Evolutionary conservation across 2,329 filamentous ascomycete genomes (phyloP).

Genomic region (Calonectria pteridis): DNA sequence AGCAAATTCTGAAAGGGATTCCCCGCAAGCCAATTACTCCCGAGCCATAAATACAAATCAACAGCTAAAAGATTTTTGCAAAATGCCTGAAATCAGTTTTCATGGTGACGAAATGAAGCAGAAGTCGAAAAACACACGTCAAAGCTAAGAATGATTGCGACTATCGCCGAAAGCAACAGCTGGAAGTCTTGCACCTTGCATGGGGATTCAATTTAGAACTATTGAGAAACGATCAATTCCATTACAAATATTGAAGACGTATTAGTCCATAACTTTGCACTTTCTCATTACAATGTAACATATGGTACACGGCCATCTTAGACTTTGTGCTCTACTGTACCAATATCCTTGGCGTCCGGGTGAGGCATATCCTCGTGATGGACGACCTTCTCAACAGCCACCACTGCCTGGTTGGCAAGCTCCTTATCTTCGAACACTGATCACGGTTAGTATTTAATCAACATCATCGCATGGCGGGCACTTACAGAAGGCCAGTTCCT

Average conservation of each 20-base stretch:
- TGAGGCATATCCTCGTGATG: conserved; percentile 18
- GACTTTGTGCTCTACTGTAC: neutral
- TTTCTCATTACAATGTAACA: neutral
- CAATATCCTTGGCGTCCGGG: neutral
- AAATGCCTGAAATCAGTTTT: no score
- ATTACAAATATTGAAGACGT: neutral
- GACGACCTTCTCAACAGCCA: conserved; percentile 15
- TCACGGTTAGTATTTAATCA: neutral
- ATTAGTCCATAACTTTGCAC: neutral
- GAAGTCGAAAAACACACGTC: no score
- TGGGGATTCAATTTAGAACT: neutral
- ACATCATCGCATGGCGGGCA: neutral
- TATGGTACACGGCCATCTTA: neutral
- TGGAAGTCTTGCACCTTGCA: neutral
- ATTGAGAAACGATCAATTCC: neutral
- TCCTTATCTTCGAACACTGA: conserved; percentile 27
- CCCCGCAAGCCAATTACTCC: conserved; percentile 4
- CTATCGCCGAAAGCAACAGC: neutral
- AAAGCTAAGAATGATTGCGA: neutral
- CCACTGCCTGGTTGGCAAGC: conserved; percentile 6
- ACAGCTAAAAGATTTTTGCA: neutral
- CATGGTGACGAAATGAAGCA: neutral
- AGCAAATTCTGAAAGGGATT: conserved; percentile 20
- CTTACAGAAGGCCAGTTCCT: conserved; percentile 61
- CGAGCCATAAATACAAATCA: neutral